Percentiles rank a stretch among this genome's conserved stretches.
phyloP scores from a whole-genome alignment of 2,329 filamentous ascomycete genomes.

The Xylaria sp. region DNA sequence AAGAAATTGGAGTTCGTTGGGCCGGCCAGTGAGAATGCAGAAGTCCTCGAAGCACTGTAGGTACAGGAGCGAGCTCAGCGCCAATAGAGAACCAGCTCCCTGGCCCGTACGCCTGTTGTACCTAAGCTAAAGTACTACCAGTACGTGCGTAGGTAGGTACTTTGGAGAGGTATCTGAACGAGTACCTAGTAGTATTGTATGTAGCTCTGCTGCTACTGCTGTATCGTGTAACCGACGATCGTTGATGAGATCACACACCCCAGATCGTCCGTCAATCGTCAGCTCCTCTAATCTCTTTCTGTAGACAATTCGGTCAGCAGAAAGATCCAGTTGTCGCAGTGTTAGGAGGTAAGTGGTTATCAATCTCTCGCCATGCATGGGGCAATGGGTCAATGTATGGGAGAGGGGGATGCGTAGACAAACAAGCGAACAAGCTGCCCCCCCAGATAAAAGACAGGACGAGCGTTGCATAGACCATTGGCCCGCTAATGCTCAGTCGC shows the following conservation, averaged over 20 bases:
- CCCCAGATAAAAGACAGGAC: neutral
- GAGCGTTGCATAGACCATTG: conserved; percentile 6
- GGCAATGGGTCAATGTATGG: neutral
- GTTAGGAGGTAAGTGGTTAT: no score
- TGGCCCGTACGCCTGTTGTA: neutral
- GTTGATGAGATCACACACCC: conserved; percentile 15
- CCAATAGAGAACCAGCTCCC: neutral
- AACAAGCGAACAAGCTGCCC: neutral
- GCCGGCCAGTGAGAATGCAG: conserved; percentile 10
- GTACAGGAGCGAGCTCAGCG: conserved; percentile 11
- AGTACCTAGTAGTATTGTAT: neutral
- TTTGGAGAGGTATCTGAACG: no score
- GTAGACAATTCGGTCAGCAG: neutral
- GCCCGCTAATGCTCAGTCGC: conserved; percentile 1
- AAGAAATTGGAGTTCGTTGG: conserved; percentile 15
- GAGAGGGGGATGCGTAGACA: neutral
- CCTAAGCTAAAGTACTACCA: no score
- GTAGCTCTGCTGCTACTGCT: no score
- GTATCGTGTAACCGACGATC: conserved; percentile 9
- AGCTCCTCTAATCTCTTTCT: neutral
- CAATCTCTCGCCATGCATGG: neutral
- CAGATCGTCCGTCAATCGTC: neutral
- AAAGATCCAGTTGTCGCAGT: neutral
- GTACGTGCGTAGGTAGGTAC: no score
- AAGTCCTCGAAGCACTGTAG: conserved; percentile 2